Conservation (phyloP, 1,139 yeast genomes). For the Sugiyamaella neomexicana region DNA sequence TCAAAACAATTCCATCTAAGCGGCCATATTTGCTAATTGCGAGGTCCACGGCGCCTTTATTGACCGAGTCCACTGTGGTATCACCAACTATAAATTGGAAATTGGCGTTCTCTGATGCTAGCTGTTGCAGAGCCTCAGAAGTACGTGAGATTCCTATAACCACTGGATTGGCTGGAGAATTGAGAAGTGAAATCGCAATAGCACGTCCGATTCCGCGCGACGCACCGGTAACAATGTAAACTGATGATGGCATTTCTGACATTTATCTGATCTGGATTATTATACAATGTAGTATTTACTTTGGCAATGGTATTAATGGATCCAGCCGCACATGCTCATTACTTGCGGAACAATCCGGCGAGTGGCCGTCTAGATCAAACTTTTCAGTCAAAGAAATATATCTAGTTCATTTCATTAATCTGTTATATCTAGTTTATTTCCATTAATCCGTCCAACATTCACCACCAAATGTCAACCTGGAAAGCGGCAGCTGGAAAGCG, state of each 20-base stretch:
- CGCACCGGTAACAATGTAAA: constrained; percentile 67
- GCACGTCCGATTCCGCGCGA: constrained; percentile 72
- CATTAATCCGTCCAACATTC: too few relatives aligned
- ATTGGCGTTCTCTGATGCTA: constrained; percentile 40
- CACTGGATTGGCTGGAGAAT: constrained; percentile 40
- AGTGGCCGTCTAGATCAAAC: too few relatives aligned
- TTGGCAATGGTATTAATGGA: neutral
- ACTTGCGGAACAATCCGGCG: too few relatives aligned
- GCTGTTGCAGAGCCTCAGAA: constrained; percentile 46
- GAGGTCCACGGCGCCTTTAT: constrained; percentile 46
- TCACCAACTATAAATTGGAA: constrained; percentile 64
- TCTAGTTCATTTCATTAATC: too few relatives aligned
- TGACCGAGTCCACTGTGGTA: constrained; percentile 49
- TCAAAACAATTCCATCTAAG: constrained; percentile 70
- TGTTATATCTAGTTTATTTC: too few relatives aligned
- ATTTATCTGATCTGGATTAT: too few relatives aligned
- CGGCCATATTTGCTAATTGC: constrained; percentile 58
- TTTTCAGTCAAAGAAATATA: too few relatives aligned
- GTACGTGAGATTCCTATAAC: constrained; percentile 78
- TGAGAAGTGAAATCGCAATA: constrained; percentile 57
- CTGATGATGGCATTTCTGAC: constrained; percentile 28
- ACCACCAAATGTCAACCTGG: too few relatives aligned
- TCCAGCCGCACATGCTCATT: neutral
- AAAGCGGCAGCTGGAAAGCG: too few relatives aligned
- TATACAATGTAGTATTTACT: too few relatives aligned